Evolutionary conservation across 306 rosid species (phyloP), one percentile per base, ranked within the genome.

Genomic region (Glycine latifolia): DNA sequence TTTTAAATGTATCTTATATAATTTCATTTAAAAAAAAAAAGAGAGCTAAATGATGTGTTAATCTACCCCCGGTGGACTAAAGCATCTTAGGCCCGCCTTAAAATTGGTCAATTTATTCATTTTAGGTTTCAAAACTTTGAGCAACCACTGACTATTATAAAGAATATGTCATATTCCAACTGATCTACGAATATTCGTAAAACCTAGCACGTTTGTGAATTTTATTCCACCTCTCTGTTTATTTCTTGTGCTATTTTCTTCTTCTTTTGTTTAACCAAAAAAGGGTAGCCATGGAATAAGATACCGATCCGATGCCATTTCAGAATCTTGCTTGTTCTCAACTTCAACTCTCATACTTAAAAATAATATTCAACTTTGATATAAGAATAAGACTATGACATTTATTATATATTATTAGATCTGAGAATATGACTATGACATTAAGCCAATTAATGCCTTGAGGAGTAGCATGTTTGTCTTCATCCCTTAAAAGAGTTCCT

Each of bases 141-240:
- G 76, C 33, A 20, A 3, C 58, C 61, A 79, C 10, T 2, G 0
- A 26, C 26, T 60, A n/a, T 71, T 71, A 26, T 26, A 26, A 26
- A 26, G 31, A 26, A 26, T 26, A 26, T 26, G 46, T 59, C 31
- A 47, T 10, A 35, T 71, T 60, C 46, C 26, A 58, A 33, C 2
- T 35, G 31, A 11, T 35, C 15, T 35, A 15, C 43, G 33, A 79
- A 60, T 59, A 60, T 79, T 79, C 83, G 59, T 7, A 54, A 54
- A 67, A 67, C 12, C 16, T 26, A 54, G 39, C 76, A 69, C 13
- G 8, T 58, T 31, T 10, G 13, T 69, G 49, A 15, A 71, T 11
- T 69, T 1, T 48, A 10, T 48, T 67, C 73, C 33, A 33, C 5
- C 16, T 35, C 5, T 26, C 41, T 20, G 14, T 43, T 7, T 43